Percentiles rank a stretch among this genome's conserved stretches.
Evolutionary conservation across 2,329 filamentous ascomycete species (phyloP).

Genomic region (Botrytis squamosa): DNA sequence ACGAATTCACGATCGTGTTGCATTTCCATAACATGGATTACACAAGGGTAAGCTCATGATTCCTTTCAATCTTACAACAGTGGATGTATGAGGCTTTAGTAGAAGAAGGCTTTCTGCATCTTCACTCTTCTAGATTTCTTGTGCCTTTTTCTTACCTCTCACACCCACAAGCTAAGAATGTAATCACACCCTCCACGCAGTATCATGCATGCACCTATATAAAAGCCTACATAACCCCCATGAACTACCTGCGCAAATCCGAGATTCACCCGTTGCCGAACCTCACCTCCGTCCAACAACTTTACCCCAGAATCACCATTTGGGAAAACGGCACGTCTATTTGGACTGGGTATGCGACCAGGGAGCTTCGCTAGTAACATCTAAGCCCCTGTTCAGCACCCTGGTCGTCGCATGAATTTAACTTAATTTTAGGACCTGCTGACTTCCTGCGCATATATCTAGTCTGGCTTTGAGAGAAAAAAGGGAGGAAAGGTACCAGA

Average conservation of each 20-base stretch:
- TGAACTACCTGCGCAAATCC: not conserved
- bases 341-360: not conserved
- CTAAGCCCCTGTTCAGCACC: not conserved
- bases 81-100: not conserved
- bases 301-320: not conserved
- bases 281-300: not conserved
- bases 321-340: not conserved
- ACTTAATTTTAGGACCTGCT: slow-evolving; percentile 4
- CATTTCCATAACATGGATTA: not conserved
- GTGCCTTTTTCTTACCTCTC: not conserved
- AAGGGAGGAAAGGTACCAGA: not conserved
- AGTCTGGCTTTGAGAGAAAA: not conserved
- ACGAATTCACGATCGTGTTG: not conserved
- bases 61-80: not conserved
- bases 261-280: slow-evolving; percentile 1
- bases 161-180: not conserved
- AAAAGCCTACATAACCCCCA: not conserved
- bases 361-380: not conserved
- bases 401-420: not conserved
- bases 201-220: not conserved
- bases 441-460: not conserved
- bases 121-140: not conserved
- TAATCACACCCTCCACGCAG: not conserved
- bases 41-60: not conserved
- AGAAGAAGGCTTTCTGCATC: not conserved